Evolutionary conservation across 805 yeast genomes (phyloP).

Genomic region (Ogataea pini): DNA sequence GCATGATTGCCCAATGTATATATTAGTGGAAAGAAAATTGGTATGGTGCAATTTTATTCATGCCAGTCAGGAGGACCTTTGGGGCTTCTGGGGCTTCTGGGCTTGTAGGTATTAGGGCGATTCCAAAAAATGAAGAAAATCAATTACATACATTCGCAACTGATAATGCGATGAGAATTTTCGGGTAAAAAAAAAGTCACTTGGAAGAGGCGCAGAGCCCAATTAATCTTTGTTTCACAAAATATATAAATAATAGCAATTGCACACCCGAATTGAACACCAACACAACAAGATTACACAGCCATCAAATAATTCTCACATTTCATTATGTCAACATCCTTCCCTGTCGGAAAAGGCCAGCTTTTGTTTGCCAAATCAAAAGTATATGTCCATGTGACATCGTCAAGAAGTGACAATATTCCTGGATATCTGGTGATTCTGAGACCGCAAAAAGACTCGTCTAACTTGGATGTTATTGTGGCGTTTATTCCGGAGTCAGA

Average conservation of each 20-base stretch:
- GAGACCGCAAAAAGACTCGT: slow-evolving; percentile 46
- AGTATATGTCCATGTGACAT: slow-evolving; percentile 82
- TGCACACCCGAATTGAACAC: background rate
- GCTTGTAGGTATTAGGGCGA: too few relatives aligned
- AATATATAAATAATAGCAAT: background rate
- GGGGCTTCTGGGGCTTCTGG: too few relatives aligned
- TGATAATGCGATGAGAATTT: background rate
- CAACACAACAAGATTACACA: background rate
- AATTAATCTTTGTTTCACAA: background rate
- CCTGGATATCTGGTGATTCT: slow-evolving; percentile 74
- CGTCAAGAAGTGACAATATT: slow-evolving; percentile 71
- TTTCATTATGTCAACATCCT: slow-evolving; percentile 1
- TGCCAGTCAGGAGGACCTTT: too few relatives aligned
- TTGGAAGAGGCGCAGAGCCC: slow-evolving; percentile 6
- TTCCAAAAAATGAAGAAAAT: too few relatives aligned
- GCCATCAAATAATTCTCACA: background rate
- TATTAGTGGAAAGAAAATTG: too few relatives aligned
- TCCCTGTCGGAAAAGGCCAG: slow-evolving; percentile 45
- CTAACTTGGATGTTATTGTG: slow-evolving; percentile 57
- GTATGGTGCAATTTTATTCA: too few relatives aligned
- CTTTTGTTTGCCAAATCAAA: slow-evolving; percentile 60
- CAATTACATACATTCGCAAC: background rate
- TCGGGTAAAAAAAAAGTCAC: background rate
- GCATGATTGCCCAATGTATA: too few relatives aligned
- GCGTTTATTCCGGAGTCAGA: slow-evolving; percentile 69